Base-by-base conservation (phyloP, 1,284 basidiomycete species). In the Marasmius oreades region DNA sequence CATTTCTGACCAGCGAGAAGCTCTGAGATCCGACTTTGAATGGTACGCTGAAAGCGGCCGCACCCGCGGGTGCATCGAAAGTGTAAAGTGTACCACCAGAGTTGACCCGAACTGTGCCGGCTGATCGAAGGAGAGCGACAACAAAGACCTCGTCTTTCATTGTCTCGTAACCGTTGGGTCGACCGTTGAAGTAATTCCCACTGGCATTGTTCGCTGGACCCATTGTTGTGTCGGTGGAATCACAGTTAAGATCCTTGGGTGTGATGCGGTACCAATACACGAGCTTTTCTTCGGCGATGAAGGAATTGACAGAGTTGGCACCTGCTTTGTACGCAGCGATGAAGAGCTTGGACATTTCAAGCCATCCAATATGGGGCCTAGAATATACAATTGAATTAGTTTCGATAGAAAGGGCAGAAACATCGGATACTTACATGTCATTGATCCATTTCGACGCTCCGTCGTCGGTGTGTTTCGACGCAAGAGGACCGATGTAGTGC, bases 11-110 rank as follows among this genome's bases (percentile, higher is more conserved):
- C 23, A 73, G 64, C 44, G 68, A 59, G 39, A 73, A 64, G 59
- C 63, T 64, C 62, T 73, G 70, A 18, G 61, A 8, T 43, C 70
- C 71, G 4, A 65, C 53, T 4, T 66, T 61, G 64, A 71, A 72
- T 1, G 67, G 63, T 5, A 71, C 70, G 23, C 62, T 57, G 50
- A 70, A 69, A 16, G 70, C 69, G n/a, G 66, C 65, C 2, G 65
- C 65, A 11, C 70, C 70, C 1, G 66, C 62, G 10, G 63, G 63
- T 0, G 71, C 71, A 44, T 65, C 57, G 59, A 63, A 69, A 10
- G 63, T 62, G 53, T 63, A 64, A 16, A 62, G 59, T 14, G 62
- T 68, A 8, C 63, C 66, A 33, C 71, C 71, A 8, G 71, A 68
- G 58, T 68, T 67, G 48, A 73, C 63, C 3, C 61, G 59, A 48